Percentiles rank a stretch among this genome's conserved stretches.
phyloP scores from a whole-genome alignment of 192 early-diverging fungal species.

The Backusella morwellensis region DNA sequence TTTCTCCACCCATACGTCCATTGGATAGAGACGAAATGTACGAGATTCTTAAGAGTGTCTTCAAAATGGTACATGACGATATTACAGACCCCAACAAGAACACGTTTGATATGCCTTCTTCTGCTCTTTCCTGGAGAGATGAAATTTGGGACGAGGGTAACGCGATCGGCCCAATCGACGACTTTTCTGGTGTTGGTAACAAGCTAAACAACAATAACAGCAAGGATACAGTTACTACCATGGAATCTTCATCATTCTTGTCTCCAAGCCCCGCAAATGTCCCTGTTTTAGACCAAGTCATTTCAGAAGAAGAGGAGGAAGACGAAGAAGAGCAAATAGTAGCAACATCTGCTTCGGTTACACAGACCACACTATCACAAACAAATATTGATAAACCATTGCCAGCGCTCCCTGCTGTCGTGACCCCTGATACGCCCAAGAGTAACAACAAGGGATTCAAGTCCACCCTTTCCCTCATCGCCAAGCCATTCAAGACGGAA shows the following conservation, averaged over 20 bases:
- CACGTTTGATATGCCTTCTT: neutral
- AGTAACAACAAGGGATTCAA: neutral
- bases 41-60: conserved; percentile 1
- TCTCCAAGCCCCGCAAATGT: neutral
- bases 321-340: neutral
- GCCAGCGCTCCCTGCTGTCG: neutral
- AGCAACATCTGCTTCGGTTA: neutral
- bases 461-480: neutral
- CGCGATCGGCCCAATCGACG: neutral
- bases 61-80: neutral
- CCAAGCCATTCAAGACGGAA: neutral
- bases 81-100: neutral
- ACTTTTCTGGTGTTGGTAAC: neutral
- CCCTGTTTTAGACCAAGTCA: neutral
- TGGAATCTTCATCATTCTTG: neutral
- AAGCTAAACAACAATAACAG: neutral
- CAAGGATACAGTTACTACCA: neutral
- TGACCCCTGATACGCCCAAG: neutral
- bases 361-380: neutral
- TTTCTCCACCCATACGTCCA: neutral
- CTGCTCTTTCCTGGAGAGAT: conserved; percentile 2
- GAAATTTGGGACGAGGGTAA: conserved; percentile 2
- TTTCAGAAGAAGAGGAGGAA: neutral
- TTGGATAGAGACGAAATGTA: neutral
- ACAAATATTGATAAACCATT: neutral